Evolutionary conservation across 306 rosid species (phyloP), one percentile per base, ranked within the genome.

Genomic region (Prunus padus): DNA sequence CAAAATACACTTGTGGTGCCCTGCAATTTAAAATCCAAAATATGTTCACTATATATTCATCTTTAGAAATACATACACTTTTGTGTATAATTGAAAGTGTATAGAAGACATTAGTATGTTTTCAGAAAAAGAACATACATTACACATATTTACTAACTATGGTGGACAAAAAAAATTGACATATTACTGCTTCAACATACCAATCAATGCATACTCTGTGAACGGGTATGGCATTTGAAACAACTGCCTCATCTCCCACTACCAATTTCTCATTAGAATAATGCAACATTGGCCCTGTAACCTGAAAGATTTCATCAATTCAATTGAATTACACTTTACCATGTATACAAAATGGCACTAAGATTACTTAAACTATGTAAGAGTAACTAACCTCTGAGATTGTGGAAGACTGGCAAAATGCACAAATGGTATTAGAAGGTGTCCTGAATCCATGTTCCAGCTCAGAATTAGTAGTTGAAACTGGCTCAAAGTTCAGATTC

Each of bases 1-100:
- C 86, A 81, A 77, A 95, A 80, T 80, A 95, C 62, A 85, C 97
- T 79, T 92, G 93, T 0, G 99, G 99, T 71, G 97, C 94, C 99
- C 99, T 95, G 87, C 67, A 85, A 85, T 79, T 67, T 77, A 74
- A 79, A 85, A 66, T 46, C 30, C 59, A 59, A 11, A 16, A 26
- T 3, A 44, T 25, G 22, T 62, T 62, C 66, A 3, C 52, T n/a
- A n/a, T 52, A 59, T 2, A 8, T 18, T 28, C 11, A 0, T 56
- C 65, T 60, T 25, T 60, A 8, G 14, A 60, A 25, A 59, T 59
- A 60, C 19, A 60, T 2, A 25, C 13, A 57, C 23, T 11, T 59
- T 25, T 25, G 18, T 5, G 37, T 25, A 25, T 13, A 55, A 13
- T 4, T 25, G 65, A 13, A 59, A 59, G n/a, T 12, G 15, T 28